Conservation (phyloP, 495 filamentous ascomycete species). For the Bacidia gigantensis region DNA sequence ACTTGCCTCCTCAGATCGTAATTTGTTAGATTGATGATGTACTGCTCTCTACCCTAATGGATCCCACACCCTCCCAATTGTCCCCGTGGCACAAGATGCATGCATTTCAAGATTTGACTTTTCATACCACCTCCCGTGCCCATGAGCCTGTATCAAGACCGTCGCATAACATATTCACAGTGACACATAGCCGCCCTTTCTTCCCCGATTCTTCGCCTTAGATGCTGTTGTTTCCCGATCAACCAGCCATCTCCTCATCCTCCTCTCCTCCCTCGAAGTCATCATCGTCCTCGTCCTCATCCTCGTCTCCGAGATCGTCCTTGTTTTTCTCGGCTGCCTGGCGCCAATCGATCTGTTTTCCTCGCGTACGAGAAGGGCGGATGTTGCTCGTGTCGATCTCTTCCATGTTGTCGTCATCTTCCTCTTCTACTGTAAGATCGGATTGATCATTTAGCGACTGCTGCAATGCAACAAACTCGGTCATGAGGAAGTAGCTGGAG, state of each 20-base stretch:
- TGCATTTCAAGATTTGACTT: too few relatives aligned
- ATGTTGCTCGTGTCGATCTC: constrained; percentile 86
- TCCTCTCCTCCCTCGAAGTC: constrained; percentile 28
- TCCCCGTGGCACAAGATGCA: too few relatives aligned
- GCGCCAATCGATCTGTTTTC: constrained; percentile 67
- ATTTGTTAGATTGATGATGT: too few relatives aligned
- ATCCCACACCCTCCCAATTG: too few relatives aligned
- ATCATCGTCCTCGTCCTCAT: constrained; percentile 62
- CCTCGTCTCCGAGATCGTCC: constrained; percentile 57
- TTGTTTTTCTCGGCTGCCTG: constrained; percentile 53
- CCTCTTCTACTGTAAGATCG: constrained; percentile 24
- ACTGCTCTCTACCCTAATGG: too few relatives aligned
- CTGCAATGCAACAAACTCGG: too few relatives aligned
- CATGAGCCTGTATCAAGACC: too few relatives aligned
- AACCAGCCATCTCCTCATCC: constrained; percentile 34
- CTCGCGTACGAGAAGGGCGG: constrained; percentile 68
- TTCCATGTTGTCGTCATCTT: constrained; percentile 68
- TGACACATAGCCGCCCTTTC: neutral
- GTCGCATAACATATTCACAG: neutral
- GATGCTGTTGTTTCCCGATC: constrained; percentile 6
- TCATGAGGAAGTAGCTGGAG: too few relatives aligned
- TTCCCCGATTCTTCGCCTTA: neutral
- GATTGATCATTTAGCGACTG: neutral
- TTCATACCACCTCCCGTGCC: too few relatives aligned
- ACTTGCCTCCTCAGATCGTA: too few relatives aligned